Conservation (phyloP, 257 asterid species). For the Coffea eugenioides region DNA sequence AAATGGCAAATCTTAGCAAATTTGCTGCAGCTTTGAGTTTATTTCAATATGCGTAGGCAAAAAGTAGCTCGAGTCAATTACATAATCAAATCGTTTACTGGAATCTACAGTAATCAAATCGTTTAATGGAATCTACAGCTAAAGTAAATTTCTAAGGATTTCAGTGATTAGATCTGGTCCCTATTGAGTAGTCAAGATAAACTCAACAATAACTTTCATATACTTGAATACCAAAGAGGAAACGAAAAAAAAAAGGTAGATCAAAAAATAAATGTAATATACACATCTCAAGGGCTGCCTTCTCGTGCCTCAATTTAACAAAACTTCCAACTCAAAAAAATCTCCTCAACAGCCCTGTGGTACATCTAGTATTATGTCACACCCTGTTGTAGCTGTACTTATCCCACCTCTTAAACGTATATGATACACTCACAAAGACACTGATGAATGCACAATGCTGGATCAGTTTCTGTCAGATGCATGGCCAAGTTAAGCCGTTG, state of each 20-base stretch:
- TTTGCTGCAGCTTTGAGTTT: no score
- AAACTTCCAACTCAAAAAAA: conserved; percentile 19
- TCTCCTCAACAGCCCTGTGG: conserved; percentile 15
- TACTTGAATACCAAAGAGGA: neutral
- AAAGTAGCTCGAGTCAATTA: neutral
- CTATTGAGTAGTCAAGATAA: neutral
- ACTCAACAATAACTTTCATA: neutral
- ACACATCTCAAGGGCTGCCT: conserved; percentile 11
- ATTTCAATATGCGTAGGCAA: no score
- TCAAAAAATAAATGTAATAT: neutral
- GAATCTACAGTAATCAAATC: neutral
- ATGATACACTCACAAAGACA: conserved; percentile 7
- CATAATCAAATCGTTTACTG: neutral
- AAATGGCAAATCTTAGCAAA: no score
- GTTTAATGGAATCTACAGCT: neutral
- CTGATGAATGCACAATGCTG: neutral
- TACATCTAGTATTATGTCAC: conserved; percentile 6
- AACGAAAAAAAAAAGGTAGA: neutral
- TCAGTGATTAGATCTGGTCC: neutral
- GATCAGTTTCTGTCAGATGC: neutral
- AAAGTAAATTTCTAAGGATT: neutral
- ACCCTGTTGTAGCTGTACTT: conserved; percentile 4
- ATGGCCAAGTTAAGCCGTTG: conserved; percentile 10
- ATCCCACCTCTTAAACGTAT: conserved; percentile 1
- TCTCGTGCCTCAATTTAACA: conserved; percentile 16